phyloP scores from a whole-genome alignment of 108 stramenopile species.

The Fragilaria crotonensis region DNA sequence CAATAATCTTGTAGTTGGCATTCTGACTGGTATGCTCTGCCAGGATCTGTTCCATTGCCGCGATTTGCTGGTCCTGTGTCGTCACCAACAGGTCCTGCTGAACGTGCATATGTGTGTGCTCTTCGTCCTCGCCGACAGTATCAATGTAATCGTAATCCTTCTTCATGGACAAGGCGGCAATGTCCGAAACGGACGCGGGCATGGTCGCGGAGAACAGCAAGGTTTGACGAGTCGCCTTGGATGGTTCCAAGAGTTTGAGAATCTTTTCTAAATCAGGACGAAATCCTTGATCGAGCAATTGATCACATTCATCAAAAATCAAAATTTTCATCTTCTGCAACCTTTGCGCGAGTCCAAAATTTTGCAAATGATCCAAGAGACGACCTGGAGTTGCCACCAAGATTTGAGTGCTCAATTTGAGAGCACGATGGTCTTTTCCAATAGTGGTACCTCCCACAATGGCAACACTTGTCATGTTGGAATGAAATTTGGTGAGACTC shows the following conservation, averaged over 20 bases:
- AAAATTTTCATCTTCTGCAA: constrained; percentile 24
- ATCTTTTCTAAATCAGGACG: constrained; percentile 76
- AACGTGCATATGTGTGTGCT: constrained; percentile 44
- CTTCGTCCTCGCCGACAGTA: constrained; percentile 39
- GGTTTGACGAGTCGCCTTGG: constrained; percentile 55
- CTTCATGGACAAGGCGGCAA: constrained; percentile 24
- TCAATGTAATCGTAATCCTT: constrained; percentile 38
- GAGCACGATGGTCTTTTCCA: constrained; percentile 59
- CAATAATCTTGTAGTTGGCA: constrained; percentile 52
- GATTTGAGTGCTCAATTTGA: constrained; percentile 30
- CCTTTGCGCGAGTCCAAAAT: constrained; percentile 45
- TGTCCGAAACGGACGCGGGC: constrained; percentile 51
- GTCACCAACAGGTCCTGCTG: constrained; percentile 33
- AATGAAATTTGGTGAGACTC: constrained; percentile 39
- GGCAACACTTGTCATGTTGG: constrained; percentile 54
- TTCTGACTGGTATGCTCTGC: constrained; percentile 17
- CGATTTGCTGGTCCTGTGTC: constrained; percentile 20
- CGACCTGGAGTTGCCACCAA: constrained; percentile 91
- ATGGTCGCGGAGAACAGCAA: constrained; percentile 89
- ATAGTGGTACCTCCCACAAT: constrained; percentile 76
- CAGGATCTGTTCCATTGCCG: constrained; percentile 21
- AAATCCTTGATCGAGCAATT: constrained; percentile 91
- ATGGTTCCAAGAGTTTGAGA: constrained; percentile 42
- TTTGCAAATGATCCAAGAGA: constrained; percentile 89
- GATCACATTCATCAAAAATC: constrained; percentile 51